Conservation (phyloP, 129 eudicot species). For the Heracleum sosnowskyi region DNA sequence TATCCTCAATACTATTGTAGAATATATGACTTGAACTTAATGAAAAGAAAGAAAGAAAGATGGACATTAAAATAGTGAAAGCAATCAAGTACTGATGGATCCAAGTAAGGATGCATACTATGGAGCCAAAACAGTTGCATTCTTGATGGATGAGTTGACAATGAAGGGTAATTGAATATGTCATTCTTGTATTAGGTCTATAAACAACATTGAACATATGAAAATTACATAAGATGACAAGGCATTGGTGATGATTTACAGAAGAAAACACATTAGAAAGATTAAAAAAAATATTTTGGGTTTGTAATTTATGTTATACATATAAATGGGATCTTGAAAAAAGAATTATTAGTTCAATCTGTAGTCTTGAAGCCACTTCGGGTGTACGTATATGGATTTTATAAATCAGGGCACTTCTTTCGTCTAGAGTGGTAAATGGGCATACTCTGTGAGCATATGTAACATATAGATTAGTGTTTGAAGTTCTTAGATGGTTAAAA, state of each 20-base stretch:
- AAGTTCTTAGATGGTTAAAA: background rate
- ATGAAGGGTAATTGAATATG: too few relatives aligned
- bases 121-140: too few relatives aligned
- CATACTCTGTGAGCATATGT: background rate
- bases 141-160: too few relatives aligned
- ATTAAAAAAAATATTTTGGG: background rate
- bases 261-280: background rate
- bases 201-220: background rate
- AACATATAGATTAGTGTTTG: background rate
- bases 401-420: background rate
- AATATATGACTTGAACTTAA: background rate
- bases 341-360: too few relatives aligned
- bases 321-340: background rate
- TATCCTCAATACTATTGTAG: background rate
- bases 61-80: background rate
- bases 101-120: too few relatives aligned
- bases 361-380: background rate
- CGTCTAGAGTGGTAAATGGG: background rate
- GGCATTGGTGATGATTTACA: background rate
- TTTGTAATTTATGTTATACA: background rate
- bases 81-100: too few relatives aligned
- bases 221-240: background rate
- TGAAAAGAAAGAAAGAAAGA: background rate
- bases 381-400: background rate
- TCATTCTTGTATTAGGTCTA: too few relatives aligned